These are phyloP conservation scores for Neonectria magnoliae DNA, from an alignment of 2,329 filamentous ascomycete genomes.

Conservation along the genomic window DNA sequence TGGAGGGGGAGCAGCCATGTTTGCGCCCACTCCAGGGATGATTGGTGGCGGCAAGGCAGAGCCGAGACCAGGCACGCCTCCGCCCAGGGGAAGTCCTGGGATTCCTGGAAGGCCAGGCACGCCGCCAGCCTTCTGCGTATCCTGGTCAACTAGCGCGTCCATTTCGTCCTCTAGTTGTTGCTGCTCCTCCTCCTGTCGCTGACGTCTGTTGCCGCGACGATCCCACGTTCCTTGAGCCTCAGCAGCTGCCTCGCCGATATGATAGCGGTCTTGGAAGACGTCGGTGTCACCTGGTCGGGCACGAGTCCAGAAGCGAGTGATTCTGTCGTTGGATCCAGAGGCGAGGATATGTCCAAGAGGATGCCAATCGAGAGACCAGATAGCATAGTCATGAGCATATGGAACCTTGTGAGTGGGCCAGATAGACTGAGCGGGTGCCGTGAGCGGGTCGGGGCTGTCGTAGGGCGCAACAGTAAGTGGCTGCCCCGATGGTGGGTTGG, in stretches of 20 bases:
- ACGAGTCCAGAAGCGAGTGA: conserved; percentile 96
- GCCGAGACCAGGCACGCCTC: conserved; percentile 54
- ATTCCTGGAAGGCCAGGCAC: conserved; percentile 61
- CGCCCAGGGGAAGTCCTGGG: conserved; percentile 65
- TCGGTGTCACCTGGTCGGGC: conserved; percentile 87
- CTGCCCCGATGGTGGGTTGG: conserved; percentile 82
- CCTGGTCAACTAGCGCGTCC: conserved; percentile 90
- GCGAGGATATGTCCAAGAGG: conserved; percentile 94
- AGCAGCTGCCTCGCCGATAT: conserved; percentile 92
- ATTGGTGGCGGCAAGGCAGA: conserved; percentile 55
- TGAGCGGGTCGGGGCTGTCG: conserved; percentile 81
- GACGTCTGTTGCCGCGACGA: conserved; percentile 77
- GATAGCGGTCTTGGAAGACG: conserved; percentile 89
- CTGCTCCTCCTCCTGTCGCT: conserved; percentile 91
- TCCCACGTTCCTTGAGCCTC: conserved; percentile 97
- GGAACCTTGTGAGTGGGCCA: conserved; percentile 88
- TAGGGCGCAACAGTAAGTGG: conserved; percentile 81
- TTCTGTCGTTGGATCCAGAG: conserved; percentile 94
- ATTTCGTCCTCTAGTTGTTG: conserved; percentile 93
- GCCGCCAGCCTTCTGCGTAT: conserved; percentile 64
- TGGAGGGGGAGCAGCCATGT: conserved; percentile 53
- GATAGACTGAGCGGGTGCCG: conserved; percentile 87
- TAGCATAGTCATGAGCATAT: conserved; percentile 91
- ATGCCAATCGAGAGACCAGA: conserved; percentile 99
- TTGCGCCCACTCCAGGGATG: conserved; percentile 61